A percentile compares a stretch with the other conserved stretches of the same genome.
Evolutionary conservation across 768 basidiomycete species (phyloP).

Genomic region (Russula vinacea): DNA sequence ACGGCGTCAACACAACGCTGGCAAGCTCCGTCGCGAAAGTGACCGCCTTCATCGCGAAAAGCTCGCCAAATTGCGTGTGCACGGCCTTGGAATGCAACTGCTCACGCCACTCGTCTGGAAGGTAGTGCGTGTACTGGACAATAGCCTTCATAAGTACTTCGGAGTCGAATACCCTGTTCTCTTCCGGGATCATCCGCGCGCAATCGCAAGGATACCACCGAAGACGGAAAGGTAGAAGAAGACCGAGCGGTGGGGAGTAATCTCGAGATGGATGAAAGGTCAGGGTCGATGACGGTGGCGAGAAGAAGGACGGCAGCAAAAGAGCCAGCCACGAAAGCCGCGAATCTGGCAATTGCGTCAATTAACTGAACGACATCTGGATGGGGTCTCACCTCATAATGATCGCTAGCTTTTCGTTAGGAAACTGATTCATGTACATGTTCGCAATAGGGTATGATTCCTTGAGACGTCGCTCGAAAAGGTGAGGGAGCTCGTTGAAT

Average conservation of each 20-base stretch:
- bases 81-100: conserved; percentile 89
- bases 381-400: conserved; percentile 70
- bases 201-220: conserved; percentile 81
- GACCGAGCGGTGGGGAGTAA: conserved; percentile 89
- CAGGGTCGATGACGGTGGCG: conserved; percentile 89
- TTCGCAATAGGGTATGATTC: conserved; percentile 87
- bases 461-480: conserved; percentile 82
- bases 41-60: conserved; percentile 90
- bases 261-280: conserved; percentile 93
- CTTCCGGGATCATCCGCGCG: conserved; percentile 96
- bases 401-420: conserved; percentile 87
- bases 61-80: conserved; percentile 84
- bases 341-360: conserved; percentile 57
- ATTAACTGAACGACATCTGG: background rate
- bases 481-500: conserved; percentile 95
- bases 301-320: conserved; percentile 94
- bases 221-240: conserved; percentile 91
- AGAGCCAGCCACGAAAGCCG: conserved; percentile 93
- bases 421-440: conserved; percentile 97
- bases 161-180: conserved; percentile 90
- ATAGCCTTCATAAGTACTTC: conserved; percentile 91
- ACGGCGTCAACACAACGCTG: conserved; percentile 90
- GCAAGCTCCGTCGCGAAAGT: conserved; percentile 86
- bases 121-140: conserved; percentile 91
- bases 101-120: conserved; percentile 90